A percentile compares a stretch with the other conserved stretches of the same genome.
Evolutionary conservation across 345 rosid genomes (phyloP).

Genomic region (Punica granatum): DNA sequence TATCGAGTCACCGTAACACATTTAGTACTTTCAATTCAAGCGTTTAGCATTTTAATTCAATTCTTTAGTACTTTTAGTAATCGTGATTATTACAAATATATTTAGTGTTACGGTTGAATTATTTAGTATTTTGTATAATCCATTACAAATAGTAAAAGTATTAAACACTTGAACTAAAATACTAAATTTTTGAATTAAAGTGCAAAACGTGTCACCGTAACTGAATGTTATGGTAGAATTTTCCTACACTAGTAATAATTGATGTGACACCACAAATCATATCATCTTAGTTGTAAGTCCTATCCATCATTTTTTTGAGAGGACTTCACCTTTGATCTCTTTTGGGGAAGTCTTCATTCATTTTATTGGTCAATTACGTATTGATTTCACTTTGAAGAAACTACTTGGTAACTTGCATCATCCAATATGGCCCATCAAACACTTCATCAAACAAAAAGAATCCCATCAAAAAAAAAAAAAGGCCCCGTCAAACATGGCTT

Average conservation of each 20-base stretch:
- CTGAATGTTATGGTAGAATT: too few species aligned
- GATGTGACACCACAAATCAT: background rate
- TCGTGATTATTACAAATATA: too few species aligned
- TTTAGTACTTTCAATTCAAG: too few species aligned
- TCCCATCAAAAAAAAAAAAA: background rate
- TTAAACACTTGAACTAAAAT: too few species aligned
- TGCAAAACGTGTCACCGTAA: too few species aligned
- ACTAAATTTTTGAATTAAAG: too few species aligned
- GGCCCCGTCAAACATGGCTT: background rate
- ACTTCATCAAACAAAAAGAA: background rate
- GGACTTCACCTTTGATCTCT: constrained; percentile 1
- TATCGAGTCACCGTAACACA: too few species aligned
- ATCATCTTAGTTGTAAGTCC: background rate
- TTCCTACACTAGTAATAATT: background rate
- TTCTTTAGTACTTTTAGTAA: too few species aligned
- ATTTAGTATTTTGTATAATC: too few species aligned
- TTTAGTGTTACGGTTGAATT: too few species aligned
- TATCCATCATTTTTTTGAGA: constrained; percentile 3
- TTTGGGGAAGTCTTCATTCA: background rate
- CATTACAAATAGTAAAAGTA: too few species aligned
- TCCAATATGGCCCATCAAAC: background rate
- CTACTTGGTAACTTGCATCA: background rate
- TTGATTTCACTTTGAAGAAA: background rate
- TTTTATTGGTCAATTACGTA: background rate
- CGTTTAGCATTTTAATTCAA: too few species aligned